phyloP scores from a whole-genome alignment of 1,284 basidiomycete species.

The Ganoderma resinaceum region DNA sequence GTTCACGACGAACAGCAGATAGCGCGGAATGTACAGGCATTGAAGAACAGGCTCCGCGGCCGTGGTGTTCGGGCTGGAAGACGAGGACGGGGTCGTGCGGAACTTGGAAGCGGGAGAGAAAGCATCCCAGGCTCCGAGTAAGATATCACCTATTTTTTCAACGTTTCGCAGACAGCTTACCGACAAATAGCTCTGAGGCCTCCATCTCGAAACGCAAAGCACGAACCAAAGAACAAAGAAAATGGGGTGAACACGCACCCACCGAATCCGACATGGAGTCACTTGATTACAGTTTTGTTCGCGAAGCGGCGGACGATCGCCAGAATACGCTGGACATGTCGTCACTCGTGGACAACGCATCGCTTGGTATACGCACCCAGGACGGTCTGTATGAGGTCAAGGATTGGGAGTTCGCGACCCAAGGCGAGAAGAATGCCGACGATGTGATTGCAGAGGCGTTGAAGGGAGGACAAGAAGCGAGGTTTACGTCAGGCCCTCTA shows the following conservation, averaged over 20 bases:
- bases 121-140: constrained; percentile 72
- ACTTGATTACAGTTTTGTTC: constrained; percentile 83
- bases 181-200: constrained; percentile 61
- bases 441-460: constrained; percentile 68
- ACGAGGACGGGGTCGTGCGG: constrained; percentile 57
- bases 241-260: constrained; percentile 88
- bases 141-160: constrained; percentile 35
- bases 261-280: constrained; percentile 88
- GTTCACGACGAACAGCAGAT: constrained; percentile 89
- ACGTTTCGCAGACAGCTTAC: constrained; percentile 12
- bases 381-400: constrained; percentile 94
- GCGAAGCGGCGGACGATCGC: constrained; percentile 43
- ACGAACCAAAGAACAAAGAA: constrained; percentile 83
- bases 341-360: constrained; percentile 78
- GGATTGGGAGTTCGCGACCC: constrained; percentile 79
- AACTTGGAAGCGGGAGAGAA: constrained; percentile 64
- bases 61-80: constrained; percentile 66
- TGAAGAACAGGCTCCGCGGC: constrained; percentile 84
- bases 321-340: constrained; percentile 57
- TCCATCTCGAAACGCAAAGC: constrained; percentile 57
- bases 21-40: constrained; percentile 89
- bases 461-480: constrained; percentile 44
- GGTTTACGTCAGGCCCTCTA: constrained; percentile 51
- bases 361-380: constrained; percentile 79
- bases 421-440: constrained; percentile 53